Base-by-base conservation (phyloP, 495 filamentous ascomycete species). In the Penicillium goetzii region DNA sequence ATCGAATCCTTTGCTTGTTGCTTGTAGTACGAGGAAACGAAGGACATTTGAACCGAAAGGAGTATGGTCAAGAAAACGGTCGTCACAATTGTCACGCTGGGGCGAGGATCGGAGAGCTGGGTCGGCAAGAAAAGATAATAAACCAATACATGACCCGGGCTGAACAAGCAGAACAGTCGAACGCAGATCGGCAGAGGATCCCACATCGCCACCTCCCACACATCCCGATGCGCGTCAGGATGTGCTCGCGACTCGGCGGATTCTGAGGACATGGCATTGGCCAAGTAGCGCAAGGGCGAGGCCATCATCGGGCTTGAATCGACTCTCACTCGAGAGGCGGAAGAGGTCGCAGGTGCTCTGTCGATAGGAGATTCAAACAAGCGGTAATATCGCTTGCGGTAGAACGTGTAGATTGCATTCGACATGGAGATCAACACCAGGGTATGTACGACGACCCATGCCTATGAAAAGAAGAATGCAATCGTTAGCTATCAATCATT, bases 181-280 rank as follows among this genome's bases (percentile, higher is more conserved):
- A 97, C 75, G 54, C 88, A 91, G 40, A 96, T 81, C 9, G 95
- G 92, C 30, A 90, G 81, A 15, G 95, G 95, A 69, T 98, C 93
- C 95, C 95, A 99, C 17, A 98, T 84, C 0, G 88, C 85, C 57
- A 99, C 73, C 76, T 99, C 93, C 96, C 96, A 98, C 25, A 99
- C 95, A 76, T 99, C 95, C 4, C 89, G 83, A 25, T 87, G 85
- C 45, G 87, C 84, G 79, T 96, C 90, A 1, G 94, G 93, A 73
- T 97, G 91, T 17, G 92, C 88, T 71, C 93, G 86, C 54, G 88
- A 85, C 59, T 92, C 86, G 15, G 90, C 92, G 14, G 74, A 76
- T 52, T 84, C 77, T 2, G 79, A 69, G 9, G 79, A 76, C 41
- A 97, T 78, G 51, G 92, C 81, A 61, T 83, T 86, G 17, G 86